These are phyloP conservation scores for Ascochyta pisi DNA, from an alignment of 2,329 filamentous ascomycete species.

Conservation along the genomic window DNA sequence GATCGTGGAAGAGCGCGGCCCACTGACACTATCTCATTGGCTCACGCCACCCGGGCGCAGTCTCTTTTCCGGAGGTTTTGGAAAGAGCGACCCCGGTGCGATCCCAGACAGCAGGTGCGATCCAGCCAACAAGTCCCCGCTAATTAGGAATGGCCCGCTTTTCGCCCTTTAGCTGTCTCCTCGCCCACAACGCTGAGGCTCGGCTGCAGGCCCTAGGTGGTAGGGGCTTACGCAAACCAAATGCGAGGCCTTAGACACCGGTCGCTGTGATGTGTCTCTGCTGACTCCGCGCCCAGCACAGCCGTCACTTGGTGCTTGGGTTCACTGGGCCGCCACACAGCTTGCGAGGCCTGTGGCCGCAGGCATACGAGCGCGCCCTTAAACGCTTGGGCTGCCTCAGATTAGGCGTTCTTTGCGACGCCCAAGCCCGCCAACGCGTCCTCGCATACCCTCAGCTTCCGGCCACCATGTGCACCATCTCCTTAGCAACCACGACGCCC, in stretches of 20 bases:
- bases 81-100: background rate
- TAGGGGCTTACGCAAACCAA: slow-evolving; percentile 6
- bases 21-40: slow-evolving; percentile 10
- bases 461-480: slow-evolving; percentile 9
- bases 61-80: slow-evolving; percentile 6
- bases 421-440: slow-evolving; percentile 21
- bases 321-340: slow-evolving; percentile 10
- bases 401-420: slow-evolving; percentile 7
- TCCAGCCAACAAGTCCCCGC: slow-evolving; percentile 6
- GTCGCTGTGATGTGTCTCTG: slow-evolving; percentile 5
- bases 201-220: background rate
- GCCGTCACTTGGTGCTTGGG: background rate
- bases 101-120: slow-evolving; percentile 6
- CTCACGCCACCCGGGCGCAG: slow-evolving; percentile 1
- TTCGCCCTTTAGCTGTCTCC: background rate
- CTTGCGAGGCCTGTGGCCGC: slow-evolving; percentile 7
- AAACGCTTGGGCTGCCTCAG: slow-evolving; percentile 12
- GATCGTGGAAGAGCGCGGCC: background rate
- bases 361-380: slow-evolving; percentile 3
- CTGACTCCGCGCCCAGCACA: slow-evolving; percentile 8
- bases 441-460: slow-evolving; percentile 11
- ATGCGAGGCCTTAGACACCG: slow-evolving; percentile 8
- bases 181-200: background rate
- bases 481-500: slow-evolving; percentile 15
- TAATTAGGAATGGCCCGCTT: background rate